These are phyloP conservation scores for Echites panduratus DNA, from an alignment of 257 asterid species.

Conservation along the genomic window DNA sequence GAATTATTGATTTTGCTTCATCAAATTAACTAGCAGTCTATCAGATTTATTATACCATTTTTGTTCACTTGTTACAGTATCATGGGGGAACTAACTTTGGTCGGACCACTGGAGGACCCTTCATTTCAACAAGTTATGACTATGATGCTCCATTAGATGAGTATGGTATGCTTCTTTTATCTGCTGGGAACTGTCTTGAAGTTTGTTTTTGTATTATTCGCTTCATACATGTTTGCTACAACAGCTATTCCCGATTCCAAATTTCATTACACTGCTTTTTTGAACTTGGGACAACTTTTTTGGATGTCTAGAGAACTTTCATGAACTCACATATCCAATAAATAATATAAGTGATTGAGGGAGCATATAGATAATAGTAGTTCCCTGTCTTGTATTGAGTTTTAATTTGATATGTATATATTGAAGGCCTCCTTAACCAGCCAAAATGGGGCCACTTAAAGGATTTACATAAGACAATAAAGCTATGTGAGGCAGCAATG, in stretches of 20 bases:
- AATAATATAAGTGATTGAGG: not conserved
- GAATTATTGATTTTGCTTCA: not conserved
- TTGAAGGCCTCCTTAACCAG: slow-evolving; percentile 55
- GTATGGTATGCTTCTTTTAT: slow-evolving; percentile 45
- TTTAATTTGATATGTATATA: not conserved
- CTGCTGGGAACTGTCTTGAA: not conserved
- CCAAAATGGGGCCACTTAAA: slow-evolving; percentile 90
- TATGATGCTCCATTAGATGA: slow-evolving; percentile 97
- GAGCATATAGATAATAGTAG: not conserved
- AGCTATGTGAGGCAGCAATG: slow-evolving; percentile 84
- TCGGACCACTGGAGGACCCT: slow-evolving; percentile 81
- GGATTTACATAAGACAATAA: slow-evolving; percentile 75
- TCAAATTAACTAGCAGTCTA: not conserved
- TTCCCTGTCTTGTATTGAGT: not conserved
- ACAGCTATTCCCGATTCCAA: not conserved
- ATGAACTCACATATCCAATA: not conserved
- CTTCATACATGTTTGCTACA: not conserved
- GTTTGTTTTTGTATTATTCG: not conserved
- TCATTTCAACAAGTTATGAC: slow-evolving; percentile 79
- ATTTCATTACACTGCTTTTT: not conserved
- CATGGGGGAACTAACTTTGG: slow-evolving; percentile 96
- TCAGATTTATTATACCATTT: not conserved
- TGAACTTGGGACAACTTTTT: not conserved
- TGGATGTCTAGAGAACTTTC: slow-evolving; percentile 1
- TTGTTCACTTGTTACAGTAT: slow-evolving; percentile 38